Conservation (phyloP, 116 monocot genomes). For the Trichopus zeylanicus region DNA sequence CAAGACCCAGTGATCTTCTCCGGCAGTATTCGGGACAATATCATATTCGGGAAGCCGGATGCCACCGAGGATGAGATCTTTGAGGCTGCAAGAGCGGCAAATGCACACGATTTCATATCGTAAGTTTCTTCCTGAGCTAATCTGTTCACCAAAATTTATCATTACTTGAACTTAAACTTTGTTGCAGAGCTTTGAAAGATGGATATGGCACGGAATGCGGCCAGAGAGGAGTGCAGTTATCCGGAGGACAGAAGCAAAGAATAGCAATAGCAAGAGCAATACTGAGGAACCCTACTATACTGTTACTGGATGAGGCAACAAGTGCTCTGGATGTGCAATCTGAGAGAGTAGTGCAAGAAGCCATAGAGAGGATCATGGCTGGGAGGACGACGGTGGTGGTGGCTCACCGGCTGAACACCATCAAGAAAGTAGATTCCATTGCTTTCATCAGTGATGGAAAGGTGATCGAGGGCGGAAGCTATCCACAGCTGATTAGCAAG, state of each 20-base stretch:
- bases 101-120: slow-evolving; percentile 87
- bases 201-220: slow-evolving; percentile 68
- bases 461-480: slow-evolving; percentile 52
- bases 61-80: slow-evolving; percentile 59
- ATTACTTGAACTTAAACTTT: not conserved
- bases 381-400: slow-evolving; percentile 71
- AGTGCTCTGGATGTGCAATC: slow-evolving; percentile 67
- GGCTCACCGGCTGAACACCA: slow-evolving; percentile 69
- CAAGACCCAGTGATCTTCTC: slow-evolving; percentile 70
- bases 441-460: slow-evolving; percentile 51
- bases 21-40: slow-evolving; percentile 51
- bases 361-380: slow-evolving; percentile 62
- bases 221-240: slow-evolving; percentile 58
- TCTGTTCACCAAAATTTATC: not conserved
- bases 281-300: slow-evolving; percentile 48
- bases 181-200: slow-evolving; percentile 49
- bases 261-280: slow-evolving; percentile 82
- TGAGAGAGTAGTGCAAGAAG: slow-evolving; percentile 60
- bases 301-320: slow-evolving; percentile 76
- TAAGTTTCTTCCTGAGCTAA: slow-evolving; percentile 16
- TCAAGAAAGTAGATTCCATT: slow-evolving; percentile 59
- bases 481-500: slow-evolving; percentile 56
- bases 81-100: slow-evolving; percentile 60
- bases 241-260: slow-evolving; percentile 82
- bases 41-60: slow-evolving; percentile 44